Base-by-base conservation (phyloP, 805 yeast genomes). In the Lipomyces sp. region DNA sequence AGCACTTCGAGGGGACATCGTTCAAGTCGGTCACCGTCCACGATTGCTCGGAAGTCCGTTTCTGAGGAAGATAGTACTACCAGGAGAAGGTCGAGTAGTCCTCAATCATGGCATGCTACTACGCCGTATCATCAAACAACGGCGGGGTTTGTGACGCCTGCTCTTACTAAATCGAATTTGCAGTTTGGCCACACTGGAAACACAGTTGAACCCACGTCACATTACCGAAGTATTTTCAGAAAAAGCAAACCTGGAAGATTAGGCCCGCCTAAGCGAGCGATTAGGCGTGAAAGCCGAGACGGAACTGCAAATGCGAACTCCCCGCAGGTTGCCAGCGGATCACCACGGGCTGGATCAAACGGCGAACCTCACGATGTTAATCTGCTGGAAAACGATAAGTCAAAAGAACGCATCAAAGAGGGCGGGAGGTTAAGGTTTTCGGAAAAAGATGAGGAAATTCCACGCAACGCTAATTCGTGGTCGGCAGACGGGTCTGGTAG, bases 201-300 rank as follows among this genome's bases (percentile, higher is more conserved):
- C 53, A 48, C 35, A 24, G 50, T 60, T 18, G 63, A 62, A 30
- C 71, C 67, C 1, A 63, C 72, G n/a, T 57, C 67, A 51, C 73
- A 70, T 51, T 66, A 75, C 55, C 69, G 76, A 57, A 77, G 77
- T 55, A 72, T 79, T 0, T 71, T 77, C 18, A 68, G 80, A 64
- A 66, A 77, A 61, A 64, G 72, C 11, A 69, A 73, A 56, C 72
- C 75, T 6, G 74, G 78, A 56, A 67, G 76, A 11, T 65, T 78
- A 32, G 81, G 81, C 3, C 80, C 81, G 3, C 80, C 81, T 1
- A 78, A 78, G 63, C 73, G 81, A 53, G 72, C 77, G 0, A 42
- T 69, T 8, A 70, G 73, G 6, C 59, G 73, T 11, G 69, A 63
- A 33, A 62, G 70, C 37, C 64, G 62, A 34, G 70, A 68, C 29